Percentiles rank a stretch among this genome's conserved stretches.
phyloP scores from a whole-genome alignment of 2,329 filamentous ascomycete species.

The Sarocladiaceae sp. region DNA sequence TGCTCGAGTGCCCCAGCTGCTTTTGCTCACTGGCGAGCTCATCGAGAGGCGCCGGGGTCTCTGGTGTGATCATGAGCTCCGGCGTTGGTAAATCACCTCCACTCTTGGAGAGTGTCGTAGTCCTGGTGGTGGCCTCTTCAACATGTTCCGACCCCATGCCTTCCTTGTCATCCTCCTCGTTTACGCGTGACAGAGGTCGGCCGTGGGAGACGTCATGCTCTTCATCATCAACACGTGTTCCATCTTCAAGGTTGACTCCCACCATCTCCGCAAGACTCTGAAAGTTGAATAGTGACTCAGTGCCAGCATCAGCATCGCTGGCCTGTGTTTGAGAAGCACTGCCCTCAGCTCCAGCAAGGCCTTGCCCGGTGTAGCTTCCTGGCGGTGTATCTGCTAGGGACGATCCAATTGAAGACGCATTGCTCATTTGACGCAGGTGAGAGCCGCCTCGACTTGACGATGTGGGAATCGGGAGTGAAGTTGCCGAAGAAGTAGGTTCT shows the following conservation, averaged over 20 bases:
- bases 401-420: slow-evolving; percentile 77
- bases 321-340: slow-evolving; percentile 44
- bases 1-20: slow-evolving; percentile 36
- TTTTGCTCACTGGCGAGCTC: slow-evolving; percentile 35
- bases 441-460: slow-evolving; percentile 58
- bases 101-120: not conserved
- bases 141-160: slow-evolving; percentile 27
- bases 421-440: slow-evolving; percentile 79
- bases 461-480: slow-evolving; percentile 41
- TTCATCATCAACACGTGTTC: slow-evolving; percentile 21
- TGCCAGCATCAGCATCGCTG: slow-evolving; percentile 46
- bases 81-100: slow-evolving; percentile 28
- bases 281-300: slow-evolving; percentile 89
- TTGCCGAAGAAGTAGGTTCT: slow-evolving; percentile 27
- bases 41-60: slow-evolving; percentile 37
- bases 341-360: slow-evolving; percentile 27
- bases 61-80: slow-evolving; percentile 44
- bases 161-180: slow-evolving; percentile 31
- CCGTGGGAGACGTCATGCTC: slow-evolving; percentile 14
- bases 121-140: slow-evolving; percentile 17
- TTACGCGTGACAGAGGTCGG: slow-evolving; percentile 31
- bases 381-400: slow-evolving; percentile 66
- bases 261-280: slow-evolving; percentile 82
- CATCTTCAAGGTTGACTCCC: slow-evolving; percentile 55
- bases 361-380: slow-evolving; percentile 42